Percentiles rank a stretch among this genome's conserved stretches.
phyloP scores from a whole-genome alignment of 2,329 filamentous ascomycete species.

The Polytolypa hystricis region DNA sequence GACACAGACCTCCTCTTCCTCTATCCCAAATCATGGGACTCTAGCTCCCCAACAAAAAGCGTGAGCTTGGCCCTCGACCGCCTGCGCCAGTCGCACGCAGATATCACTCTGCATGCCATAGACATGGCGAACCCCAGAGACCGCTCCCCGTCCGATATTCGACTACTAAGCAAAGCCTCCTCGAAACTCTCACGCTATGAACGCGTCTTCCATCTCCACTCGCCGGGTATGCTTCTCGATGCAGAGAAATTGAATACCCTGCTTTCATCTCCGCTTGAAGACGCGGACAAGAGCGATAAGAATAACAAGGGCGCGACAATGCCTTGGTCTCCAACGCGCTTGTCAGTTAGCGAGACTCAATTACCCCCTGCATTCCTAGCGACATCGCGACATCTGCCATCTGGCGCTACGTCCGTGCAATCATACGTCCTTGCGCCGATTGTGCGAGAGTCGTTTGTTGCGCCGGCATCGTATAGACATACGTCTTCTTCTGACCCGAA shows the following conservation, averaged over 20 bases:
- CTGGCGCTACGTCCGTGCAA: constrained; percentile 4
- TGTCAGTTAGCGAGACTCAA: constrained; percentile 3
- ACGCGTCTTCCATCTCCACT: constrained; percentile 32
- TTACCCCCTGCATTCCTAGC: constrained; percentile 9
- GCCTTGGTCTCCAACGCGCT: constrained; percentile 8
- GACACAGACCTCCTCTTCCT: constrained; percentile 34
- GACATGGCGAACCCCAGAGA: constrained; percentile 22
- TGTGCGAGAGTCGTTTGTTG: constrained; percentile 8
- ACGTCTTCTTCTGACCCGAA: no score
- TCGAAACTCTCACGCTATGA: constrained; percentile 34
- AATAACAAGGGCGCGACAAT: not conserved
- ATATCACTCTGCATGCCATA: constrained; percentile 31
- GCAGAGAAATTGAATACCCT: constrained; percentile 27
- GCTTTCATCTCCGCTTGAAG: constrained; percentile 19
- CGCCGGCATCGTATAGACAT: constrained; percentile 8
- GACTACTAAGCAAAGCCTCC: constrained; percentile 16
- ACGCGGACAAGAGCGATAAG: no score
- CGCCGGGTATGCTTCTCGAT: constrained; percentile 31
- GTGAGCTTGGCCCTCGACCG: constrained; percentile 26
- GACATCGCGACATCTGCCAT: constrained; percentile 2
- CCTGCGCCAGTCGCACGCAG: constrained; percentile 30
- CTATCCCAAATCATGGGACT: constrained; percentile 37
- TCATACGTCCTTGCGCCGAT: constrained; percentile 7
- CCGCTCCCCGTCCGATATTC: constrained; percentile 8
- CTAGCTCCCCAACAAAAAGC: constrained; percentile 16